Evolutionary conservation across 1,284 basidiomycete genomes (phyloP), one percentile per base, ranked within the genome.

Genomic region (Phaffia rhodozyma): DNA sequence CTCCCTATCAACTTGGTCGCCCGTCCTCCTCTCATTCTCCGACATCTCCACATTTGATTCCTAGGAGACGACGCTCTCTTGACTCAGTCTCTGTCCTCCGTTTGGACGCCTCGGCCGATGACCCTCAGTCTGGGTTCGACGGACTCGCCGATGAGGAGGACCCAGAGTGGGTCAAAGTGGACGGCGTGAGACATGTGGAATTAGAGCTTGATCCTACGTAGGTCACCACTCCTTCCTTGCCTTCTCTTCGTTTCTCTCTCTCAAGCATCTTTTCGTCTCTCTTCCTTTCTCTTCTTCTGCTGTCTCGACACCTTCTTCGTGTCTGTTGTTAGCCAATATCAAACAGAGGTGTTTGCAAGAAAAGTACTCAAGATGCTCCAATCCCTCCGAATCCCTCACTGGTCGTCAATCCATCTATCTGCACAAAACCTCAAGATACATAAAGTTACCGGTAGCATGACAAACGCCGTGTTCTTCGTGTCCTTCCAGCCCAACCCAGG

Each of bases 391-490:
- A 71, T 77, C 18, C 74, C 75, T 7, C 60, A 69, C 29, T 78
- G 76, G 76, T 75, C 82, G 23, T 73, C 74, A 9, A 60, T 71
- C 3, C 55, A 66, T 23, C 70, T 78, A 58, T 72, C 68, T 43
- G 72, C 74, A 2, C 75, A 80, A 48, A 78, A 80, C 53, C 74
- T 91, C 65, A 79, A 79, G 65, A 81, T 93, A 68, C 79, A 79
- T 71, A 91, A 87, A 74, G 86, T 90, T n/a, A 88, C 91, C 11
- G 91, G 92, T 20, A 87, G 89, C 23, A 76, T 94, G 69, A 97
- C 92, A 53, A 97, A 97, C 73, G 87, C 89, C 66, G 90, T 97
- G 62, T 96, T 91, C 76, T 97, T 96, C 76, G 85, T 96, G 59
- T 87, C 78, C 23, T 79, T 75, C 72, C 78, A 75, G 65, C 75